phyloP scores from a whole-genome alignment of 164 flowering plant species.

The Dillenia suffruticosa region DNA sequence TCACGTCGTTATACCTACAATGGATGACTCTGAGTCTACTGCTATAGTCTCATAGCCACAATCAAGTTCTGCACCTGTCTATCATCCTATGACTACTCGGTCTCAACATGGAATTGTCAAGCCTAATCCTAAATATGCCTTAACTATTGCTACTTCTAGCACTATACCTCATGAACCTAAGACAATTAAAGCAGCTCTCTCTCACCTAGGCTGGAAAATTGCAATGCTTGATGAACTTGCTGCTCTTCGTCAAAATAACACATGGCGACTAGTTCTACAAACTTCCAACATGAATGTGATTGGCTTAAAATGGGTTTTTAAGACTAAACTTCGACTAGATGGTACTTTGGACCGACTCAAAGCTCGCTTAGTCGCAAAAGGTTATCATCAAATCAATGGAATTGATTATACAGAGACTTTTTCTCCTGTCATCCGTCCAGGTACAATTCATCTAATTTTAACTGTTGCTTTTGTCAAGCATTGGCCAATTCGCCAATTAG shows the following conservation, averaged over 20 bases:
- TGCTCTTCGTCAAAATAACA: conserved; percentile 2
- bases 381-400: conserved; percentile 4
- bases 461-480: not conserved
- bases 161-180: not conserved
- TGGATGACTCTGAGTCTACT: not conserved
- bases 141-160: not conserved
- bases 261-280: conserved; percentile 5
- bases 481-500: conserved; percentile 2
- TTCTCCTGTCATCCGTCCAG: not conserved
- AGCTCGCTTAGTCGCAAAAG: conserved; percentile 1
- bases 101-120: not conserved
- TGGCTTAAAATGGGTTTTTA: conserved; percentile 6
- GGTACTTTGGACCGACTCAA: conserved; percentile 11
- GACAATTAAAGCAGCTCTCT: not conserved
- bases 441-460: conserved; percentile 1
- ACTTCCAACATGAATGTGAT: not conserved
- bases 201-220: conserved; percentile 4
- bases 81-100: not conserved
- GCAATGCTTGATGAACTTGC: too few relatives aligned
- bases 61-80: not conserved
- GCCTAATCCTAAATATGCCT: not conserved
- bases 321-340: conserved; percentile 1
- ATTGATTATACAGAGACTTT: conserved; percentile 5
- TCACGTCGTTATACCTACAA: too few relatives aligned
- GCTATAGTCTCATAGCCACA: not conserved